Evolutionary conservation across 140 eudicot genomes (phyloP).

Genomic region (Cichorium intybus): DNA sequence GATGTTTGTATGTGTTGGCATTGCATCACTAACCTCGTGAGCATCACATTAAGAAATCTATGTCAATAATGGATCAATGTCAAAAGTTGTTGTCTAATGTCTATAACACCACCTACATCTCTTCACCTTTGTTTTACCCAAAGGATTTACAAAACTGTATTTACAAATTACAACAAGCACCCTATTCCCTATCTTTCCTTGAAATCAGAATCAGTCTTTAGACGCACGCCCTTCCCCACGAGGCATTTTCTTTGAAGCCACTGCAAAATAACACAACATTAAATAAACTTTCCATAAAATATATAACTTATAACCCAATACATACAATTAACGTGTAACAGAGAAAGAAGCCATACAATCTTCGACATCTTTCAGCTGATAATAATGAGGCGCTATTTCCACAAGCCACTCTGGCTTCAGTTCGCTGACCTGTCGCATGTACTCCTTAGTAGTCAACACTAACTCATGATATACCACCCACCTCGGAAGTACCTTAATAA

Average conservation of each 20-base stretch:
- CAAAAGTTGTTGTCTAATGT: no score
- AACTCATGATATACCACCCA: conserved; percentile 80
- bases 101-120: no score
- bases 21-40: no score
- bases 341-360: no score
- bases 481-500: conserved; percentile 64
- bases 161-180: conserved; percentile 33
- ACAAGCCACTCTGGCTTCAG: conserved; percentile 66
- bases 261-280: no score
- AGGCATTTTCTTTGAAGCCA: conserved; percentile 76
- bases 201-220: conserved; percentile 29
- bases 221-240: conserved; percentile 73
- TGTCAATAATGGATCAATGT: no score
- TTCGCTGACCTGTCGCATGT: conserved; percentile 63
- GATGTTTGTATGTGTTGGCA: no score
- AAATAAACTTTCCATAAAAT: no score
- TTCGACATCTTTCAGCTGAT: conserved; percentile 65
- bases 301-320: no score
- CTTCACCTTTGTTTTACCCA: neutral
- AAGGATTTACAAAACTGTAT: conserved; percentile 28
- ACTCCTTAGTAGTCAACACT: conserved; percentile 61
- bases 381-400: conserved; percentile 72
- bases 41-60: no score
- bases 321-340: no score
- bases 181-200: neutral